Percentiles rank a stretch among this genome's conserved stretches.
Conservation (phyloP, 2,329 filamentous ascomycete species). For the Pseudogymnoascus sp. region DNA sequence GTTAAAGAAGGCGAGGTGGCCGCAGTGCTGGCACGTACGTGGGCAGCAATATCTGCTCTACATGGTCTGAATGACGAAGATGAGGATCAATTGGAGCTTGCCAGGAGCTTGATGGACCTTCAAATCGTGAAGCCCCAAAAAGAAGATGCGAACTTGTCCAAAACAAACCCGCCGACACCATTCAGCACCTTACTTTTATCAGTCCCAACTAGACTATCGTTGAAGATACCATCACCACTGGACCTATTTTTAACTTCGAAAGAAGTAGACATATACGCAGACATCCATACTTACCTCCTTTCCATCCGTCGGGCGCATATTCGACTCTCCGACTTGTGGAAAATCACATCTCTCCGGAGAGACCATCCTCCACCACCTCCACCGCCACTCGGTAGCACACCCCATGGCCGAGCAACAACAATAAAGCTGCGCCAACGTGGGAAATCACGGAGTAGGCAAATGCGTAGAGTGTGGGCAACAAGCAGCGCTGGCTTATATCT, state of each 20-base stretch:
- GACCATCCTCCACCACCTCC: conserved; percentile 67
- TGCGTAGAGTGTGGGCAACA: conserved; percentile 85
- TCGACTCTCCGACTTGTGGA: conserved; percentile 80
- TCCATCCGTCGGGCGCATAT: conserved; percentile 81
- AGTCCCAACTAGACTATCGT: conserved; percentile 61
- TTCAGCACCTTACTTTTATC: conserved; percentile 82
- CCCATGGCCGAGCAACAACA: conserved; percentile 54
- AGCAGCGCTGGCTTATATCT: conserved; percentile 84
- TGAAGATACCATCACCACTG: conserved; percentile 70
- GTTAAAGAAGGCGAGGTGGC: conserved; percentile 85
- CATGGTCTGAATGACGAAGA: conserved; percentile 66
- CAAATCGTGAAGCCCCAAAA: conserved; percentile 47
- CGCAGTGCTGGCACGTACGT: conserved; percentile 68
- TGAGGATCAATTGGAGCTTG: conserved; percentile 70
- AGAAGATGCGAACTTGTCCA: conserved; percentile 29
- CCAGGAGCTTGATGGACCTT: conserved; percentile 68
- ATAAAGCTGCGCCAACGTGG: conserved; percentile 57
- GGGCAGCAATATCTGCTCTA: conserved; percentile 71
- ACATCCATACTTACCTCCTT: conserved; percentile 81
- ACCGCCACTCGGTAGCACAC: conserved; percentile 55
- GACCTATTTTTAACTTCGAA: conserved; percentile 77
- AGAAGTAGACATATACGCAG: conserved; percentile 73
- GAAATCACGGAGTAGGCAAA: conserved; percentile 54
- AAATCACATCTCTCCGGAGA: conserved; percentile 68
- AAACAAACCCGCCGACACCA: conserved; percentile 30